A percentile compares a stretch with the other conserved stretches of the same genome.
Conservation (phyloP, 768 basidiomycete genomes). For the Suillus spraguei region DNA sequence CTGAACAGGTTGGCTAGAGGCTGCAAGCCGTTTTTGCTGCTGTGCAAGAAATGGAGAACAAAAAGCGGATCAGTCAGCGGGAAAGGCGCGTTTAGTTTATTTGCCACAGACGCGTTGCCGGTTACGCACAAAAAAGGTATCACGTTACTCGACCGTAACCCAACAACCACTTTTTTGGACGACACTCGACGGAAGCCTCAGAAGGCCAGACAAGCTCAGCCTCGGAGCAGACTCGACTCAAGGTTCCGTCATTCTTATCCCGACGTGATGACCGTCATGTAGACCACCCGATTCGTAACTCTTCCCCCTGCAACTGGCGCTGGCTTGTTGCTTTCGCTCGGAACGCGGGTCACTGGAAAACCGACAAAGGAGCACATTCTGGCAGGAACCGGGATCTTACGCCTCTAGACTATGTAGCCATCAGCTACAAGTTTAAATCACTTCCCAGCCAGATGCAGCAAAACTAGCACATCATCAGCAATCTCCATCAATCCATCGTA, state of each 20-base stretch:
- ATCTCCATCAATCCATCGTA: background rate
- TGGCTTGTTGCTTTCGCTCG: background rate
- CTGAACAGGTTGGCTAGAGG: background rate
- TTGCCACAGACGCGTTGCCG: slow-evolving; percentile 25
- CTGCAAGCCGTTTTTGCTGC: background rate
- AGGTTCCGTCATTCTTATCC: slow-evolving; percentile 1
- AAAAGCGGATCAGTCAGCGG: slow-evolving; percentile 17
- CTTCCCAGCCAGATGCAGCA: background rate
- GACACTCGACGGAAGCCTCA: background rate
- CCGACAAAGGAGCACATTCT: background rate
- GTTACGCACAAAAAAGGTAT: slow-evolving; percentile 11
- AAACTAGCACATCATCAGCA: background rate
- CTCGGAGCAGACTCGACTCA: background rate
- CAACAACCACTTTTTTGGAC: background rate
- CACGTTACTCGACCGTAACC: too few species aligned
- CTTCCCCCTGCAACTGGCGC: slow-evolving; percentile 1
- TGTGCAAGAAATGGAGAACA: slow-evolving; percentile 14
- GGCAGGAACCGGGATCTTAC: background rate
- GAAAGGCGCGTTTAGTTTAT: slow-evolving; percentile 15
- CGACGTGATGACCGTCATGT: background rate
- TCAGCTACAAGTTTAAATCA: background rate
- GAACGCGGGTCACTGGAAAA: background rate
- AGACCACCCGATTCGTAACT: background rate
- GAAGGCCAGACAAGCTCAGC: background rate
- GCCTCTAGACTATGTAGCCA: background rate